Percentiles rank a stretch among this genome's conserved stretches.
phyloP scores from a whole-genome alignment of 805 yeast species.

The Alloascoidea hylecoeti region DNA sequence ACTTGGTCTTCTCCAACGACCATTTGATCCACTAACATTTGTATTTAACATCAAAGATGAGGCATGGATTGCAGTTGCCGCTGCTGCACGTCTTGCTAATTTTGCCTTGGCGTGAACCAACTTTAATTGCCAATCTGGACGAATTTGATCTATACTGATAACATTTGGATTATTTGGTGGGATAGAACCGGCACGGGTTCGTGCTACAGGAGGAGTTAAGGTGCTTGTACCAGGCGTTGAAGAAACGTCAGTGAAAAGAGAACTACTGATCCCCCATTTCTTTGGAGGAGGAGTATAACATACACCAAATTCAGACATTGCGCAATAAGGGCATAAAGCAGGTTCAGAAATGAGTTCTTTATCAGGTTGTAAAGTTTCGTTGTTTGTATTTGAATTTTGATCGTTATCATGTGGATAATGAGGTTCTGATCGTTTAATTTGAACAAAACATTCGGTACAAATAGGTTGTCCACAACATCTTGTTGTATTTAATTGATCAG shows the following conservation, averaged over 20 bases:
- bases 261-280: slow-evolving; percentile 15
- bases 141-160: slow-evolving; percentile 63
- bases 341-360: slow-evolving; percentile 63
- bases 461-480: slow-evolving; percentile 89
- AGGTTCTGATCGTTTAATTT: slow-evolving; percentile 82
- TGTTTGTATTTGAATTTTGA: slow-evolving; percentile 10
- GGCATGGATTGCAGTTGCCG: slow-evolving; percentile 89
- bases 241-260: slow-evolving; percentile 2
- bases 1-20: slow-evolving; percentile 11
- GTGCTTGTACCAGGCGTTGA: neutral
- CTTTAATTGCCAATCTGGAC: slow-evolving; percentile 88
- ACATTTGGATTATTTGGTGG: slow-evolving; percentile 60
- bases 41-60: slow-evolving; percentile 49
- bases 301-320: slow-evolving; percentile 74
- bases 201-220: slow-evolving; percentile 5
- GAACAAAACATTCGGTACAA: slow-evolving; percentile 95
- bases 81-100: slow-evolving; percentile 78
- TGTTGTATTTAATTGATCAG: slow-evolving; percentile 60
- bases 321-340: slow-evolving; percentile 90
- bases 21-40: slow-evolving; percentile 4
- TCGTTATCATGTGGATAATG: slow-evolving; percentile 78
- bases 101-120: slow-evolving; percentile 59
- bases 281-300: slow-evolving; percentile 62
- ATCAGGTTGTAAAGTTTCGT: slow-evolving; percentile 20
- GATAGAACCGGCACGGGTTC: slow-evolving; percentile 33